Evolutionary conservation across 208 protist genomes (phyloP).

Genomic region (Leptomonas seymouri): DNA sequence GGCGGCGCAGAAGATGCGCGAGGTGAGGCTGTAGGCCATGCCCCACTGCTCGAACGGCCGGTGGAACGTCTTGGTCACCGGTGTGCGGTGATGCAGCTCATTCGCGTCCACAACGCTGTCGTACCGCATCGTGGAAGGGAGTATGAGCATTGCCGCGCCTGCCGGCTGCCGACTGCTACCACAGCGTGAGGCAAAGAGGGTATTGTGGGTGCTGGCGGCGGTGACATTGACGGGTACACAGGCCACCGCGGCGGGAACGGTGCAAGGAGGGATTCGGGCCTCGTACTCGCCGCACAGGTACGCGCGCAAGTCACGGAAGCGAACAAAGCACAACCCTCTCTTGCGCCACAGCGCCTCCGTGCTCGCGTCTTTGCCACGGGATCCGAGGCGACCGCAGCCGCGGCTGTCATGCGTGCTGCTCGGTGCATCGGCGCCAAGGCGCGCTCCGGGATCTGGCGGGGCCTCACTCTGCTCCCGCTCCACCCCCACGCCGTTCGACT

Average conservation of each 20-base stretch:
- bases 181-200: constrained; percentile 6
- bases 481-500: neutral
- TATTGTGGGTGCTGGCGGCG: constrained; percentile 5
- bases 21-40: constrained; percentile 54
- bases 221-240: neutral
- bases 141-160: constrained; percentile 16
- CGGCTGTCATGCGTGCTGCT: neutral
- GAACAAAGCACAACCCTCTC: constrained; percentile 28
- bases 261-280: constrained; percentile 17
- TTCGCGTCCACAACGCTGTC: constrained; percentile 67
- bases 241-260: constrained; percentile 7
- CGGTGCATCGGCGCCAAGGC: neutral
- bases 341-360: constrained; percentile 16
- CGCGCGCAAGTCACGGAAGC: constrained; percentile 19
- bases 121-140: constrained; percentile 44
- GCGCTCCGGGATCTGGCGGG: constrained; percentile 11
- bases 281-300: constrained; percentile 23
- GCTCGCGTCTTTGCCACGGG: no score
- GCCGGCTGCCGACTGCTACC: neutral
- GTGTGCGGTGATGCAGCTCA: constrained; percentile 53
- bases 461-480: constrained; percentile 27
- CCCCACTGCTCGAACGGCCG: constrained; percentile 87
- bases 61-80: constrained; percentile 54
- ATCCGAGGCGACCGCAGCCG: no score
- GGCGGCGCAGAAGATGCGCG: constrained; percentile 72